phyloP scores from a whole-genome alignment of 352 stramenopile species.

The Aphanomyces euteiches region DNA sequence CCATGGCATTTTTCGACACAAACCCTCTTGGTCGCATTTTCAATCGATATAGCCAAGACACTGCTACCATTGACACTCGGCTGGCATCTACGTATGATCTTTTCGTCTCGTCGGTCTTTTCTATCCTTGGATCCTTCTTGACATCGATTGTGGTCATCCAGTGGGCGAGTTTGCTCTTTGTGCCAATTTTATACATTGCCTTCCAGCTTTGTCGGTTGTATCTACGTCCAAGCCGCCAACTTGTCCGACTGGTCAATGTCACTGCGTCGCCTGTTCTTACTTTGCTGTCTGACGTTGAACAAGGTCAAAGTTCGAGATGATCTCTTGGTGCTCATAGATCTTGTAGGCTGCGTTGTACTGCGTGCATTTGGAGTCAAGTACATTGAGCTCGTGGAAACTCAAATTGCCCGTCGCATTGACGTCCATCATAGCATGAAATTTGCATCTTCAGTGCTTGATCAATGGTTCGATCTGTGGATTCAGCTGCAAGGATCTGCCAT shows the following conservation, averaged over 20 bases:
- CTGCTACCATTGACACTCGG: neutral
- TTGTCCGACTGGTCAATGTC: slow-evolving; percentile 82
- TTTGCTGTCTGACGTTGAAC: slow-evolving; percentile 63
- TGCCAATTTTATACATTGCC: slow-evolving; percentile 59
- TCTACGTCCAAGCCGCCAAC: slow-evolving; percentile 44
- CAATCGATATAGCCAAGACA: neutral
- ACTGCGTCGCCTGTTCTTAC: slow-evolving; percentile 67
- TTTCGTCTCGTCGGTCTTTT: too few relatives aligned
- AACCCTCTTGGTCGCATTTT: slow-evolving; percentile 41
- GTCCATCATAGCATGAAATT: slow-evolving; percentile 58
- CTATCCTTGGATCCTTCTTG: too few relatives aligned
- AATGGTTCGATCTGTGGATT: slow-evolving; percentile 84
- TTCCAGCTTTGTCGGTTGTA: slow-evolving; percentile 69
- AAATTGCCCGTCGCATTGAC: slow-evolving; percentile 49
- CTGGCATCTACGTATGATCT: neutral
- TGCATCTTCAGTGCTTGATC: slow-evolving; percentile 59
- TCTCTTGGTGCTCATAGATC: neutral
- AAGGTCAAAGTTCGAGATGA: neutral
- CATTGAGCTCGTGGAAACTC: too few relatives aligned
- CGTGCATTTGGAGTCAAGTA: neutral
- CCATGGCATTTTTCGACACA: slow-evolving; percentile 83
- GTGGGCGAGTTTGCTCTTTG: slow-evolving; percentile 30
- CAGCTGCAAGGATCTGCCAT: slow-evolving; percentile 82
- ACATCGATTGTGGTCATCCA: too few relatives aligned
- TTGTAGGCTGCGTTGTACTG: neutral